Conservation (phyloP, 2,329 filamentous ascomycete species). For the Pyricularia sp. region DNA sequence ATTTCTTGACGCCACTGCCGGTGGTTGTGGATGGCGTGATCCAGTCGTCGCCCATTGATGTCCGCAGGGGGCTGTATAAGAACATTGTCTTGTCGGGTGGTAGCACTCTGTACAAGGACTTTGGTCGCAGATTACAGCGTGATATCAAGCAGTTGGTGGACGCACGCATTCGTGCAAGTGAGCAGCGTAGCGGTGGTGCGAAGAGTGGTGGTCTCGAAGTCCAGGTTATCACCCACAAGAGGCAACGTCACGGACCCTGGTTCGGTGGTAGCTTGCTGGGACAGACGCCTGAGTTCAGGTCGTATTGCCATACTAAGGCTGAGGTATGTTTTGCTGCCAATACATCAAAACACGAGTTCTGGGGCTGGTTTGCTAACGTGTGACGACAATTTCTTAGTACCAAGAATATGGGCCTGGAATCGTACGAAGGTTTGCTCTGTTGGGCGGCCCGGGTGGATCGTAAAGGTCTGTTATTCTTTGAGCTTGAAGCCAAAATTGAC, state of each 20-base stretch:
- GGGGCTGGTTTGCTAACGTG: neutral
- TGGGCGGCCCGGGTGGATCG: slow-evolving; percentile 83
- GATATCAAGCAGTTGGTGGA: slow-evolving; percentile 97
- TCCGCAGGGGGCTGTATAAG: slow-evolving; percentile 95
- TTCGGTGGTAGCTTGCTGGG: slow-evolving; percentile 94
- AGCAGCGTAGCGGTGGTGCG: slow-evolving; percentile 82
- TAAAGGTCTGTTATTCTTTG: slow-evolving; percentile 23
- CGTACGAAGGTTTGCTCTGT: slow-evolving; percentile 84
- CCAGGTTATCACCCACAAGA: slow-evolving; percentile 94
- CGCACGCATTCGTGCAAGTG: slow-evolving; percentile 82
- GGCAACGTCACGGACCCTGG: slow-evolving; percentile 96
- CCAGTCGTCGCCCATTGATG: slow-evolving; percentile 94
- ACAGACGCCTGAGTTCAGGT: slow-evolving; percentile 96
- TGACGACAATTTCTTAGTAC: slow-evolving; percentile 46
- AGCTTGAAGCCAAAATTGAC: neutral
- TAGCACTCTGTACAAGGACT: slow-evolving; percentile 97
- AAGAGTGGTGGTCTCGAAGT: slow-evolving; percentile 93
- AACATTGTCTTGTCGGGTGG: slow-evolving; percentile 98
- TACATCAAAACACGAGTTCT: neutral
- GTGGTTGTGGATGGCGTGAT: slow-evolving; percentile 94
- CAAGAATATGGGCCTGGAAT: slow-evolving; percentile 95
- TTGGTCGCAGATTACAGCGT: slow-evolving; percentile 87
- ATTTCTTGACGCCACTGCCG: slow-evolving; percentile 92
- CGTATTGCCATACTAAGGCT: slow-evolving; percentile 93
- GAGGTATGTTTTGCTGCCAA: slow-evolving; percentile 36